A percentile compares a stretch with the other conserved stretches of the same genome.
Evolutionary conservation across 257 asterid genomes (phyloP).

Genomic region (Galeopsis tetrahit): DNA sequence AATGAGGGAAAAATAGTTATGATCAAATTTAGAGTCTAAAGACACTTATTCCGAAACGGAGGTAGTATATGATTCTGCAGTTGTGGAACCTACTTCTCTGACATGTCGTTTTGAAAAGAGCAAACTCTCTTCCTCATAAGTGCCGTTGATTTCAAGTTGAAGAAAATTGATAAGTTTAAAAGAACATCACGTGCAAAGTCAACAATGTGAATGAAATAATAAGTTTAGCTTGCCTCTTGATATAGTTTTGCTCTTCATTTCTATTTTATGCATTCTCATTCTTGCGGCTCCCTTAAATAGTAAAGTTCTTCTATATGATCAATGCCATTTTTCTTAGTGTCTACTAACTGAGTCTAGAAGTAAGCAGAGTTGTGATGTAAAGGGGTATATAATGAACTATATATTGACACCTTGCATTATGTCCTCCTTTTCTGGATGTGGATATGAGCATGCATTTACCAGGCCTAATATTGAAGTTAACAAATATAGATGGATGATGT

Average conservation of each 20-base stretch:
- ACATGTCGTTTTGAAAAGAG: background rate
- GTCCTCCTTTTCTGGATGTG: slow-evolving; percentile 4
- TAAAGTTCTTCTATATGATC: background rate
- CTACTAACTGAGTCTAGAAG: background rate
- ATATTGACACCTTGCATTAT: slow-evolving; percentile 9
- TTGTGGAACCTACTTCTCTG: background rate
- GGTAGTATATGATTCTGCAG: background rate
- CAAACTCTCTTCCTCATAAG: background rate
- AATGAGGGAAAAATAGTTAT: too few species aligned
- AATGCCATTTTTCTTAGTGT: slow-evolving; percentile 1
- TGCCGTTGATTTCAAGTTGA: background rate
- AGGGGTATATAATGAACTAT: background rate
- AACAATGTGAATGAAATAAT: background rate
- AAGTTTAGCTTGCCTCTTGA: slow-evolving; percentile 15
- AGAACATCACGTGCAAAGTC: background rate
- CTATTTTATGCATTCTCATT: slow-evolving; percentile 2
- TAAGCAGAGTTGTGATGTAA: slow-evolving; percentile 13
- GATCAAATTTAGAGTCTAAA: too few species aligned
- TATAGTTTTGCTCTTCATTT: background rate
- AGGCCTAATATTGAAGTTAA: background rate
- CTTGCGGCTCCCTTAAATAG: background rate
- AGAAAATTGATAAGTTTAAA: background rate
- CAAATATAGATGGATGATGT: slow-evolving; percentile 21
- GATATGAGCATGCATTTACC: slow-evolving; percentile 9
- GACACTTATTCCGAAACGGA: too few species aligned